A percentile compares a stretch with the other conserved stretches of the same genome.
Conservation (phyloP, 176 grass and related monocot species). For the Guadua angustifolia region DNA sequence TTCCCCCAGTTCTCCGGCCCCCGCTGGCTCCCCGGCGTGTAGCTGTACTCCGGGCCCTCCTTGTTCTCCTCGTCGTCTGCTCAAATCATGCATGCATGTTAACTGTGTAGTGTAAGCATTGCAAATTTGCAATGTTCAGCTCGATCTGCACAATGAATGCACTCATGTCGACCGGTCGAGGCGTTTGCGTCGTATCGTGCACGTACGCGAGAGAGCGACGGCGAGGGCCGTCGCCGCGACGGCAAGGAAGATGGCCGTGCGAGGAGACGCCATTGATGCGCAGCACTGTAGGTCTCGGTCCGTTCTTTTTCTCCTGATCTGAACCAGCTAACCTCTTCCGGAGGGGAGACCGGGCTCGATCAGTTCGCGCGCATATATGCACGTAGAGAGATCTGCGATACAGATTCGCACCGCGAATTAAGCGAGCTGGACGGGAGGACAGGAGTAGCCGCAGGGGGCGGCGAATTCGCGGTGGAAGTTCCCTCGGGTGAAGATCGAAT, state of each 20-base stretch:
- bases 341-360: background rate
- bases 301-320: too few relatives aligned
- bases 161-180: too few relatives aligned
- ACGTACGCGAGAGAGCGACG: constrained; percentile 24
- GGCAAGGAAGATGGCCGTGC: background rate
- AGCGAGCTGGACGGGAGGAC: background rate
- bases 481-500: background rate
- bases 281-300: too few relatives aligned
- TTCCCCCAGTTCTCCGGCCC: constrained; percentile 75
- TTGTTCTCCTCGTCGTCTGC: background rate
- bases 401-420: background rate
- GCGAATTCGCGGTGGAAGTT: background rate
- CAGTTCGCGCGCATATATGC: background rate
- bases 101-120: too few relatives aligned
- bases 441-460: background rate
- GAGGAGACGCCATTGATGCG: background rate
- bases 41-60: constrained; percentile 4
- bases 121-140: too few relatives aligned
- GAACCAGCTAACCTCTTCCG: too few relatives aligned
- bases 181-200: background rate
- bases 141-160: background rate
- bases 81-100: background rate
- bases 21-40: background rate
- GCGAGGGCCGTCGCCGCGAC: constrained; percentile 21
- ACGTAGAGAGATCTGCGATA: background rate